Conservation (phyloP, 306 rosid genomes). For the Sophora flavescens region DNA sequence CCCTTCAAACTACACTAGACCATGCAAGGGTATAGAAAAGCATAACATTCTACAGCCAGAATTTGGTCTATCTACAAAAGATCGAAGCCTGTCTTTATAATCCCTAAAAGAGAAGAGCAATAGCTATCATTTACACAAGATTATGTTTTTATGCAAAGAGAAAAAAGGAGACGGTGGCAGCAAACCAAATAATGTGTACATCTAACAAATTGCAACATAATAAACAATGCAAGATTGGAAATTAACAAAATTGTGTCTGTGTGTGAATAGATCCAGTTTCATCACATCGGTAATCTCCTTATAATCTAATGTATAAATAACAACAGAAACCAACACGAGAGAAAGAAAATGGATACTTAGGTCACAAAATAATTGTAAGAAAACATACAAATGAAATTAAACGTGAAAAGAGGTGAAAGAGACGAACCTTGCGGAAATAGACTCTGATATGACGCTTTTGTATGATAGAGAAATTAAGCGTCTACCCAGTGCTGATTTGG, state of each 20-base stretch:
- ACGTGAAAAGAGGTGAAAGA: not conserved
- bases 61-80: no score
- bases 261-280: not conserved
- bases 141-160: not conserved
- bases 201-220: slow-evolving; percentile 14
- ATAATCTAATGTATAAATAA: not conserved
- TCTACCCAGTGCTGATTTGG: not conserved
- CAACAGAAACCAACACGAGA: not conserved
- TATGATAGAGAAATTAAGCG: not conserved
- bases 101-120: not conserved
- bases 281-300: not conserved
- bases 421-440: slow-evolving; percentile 16
- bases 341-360: not conserved
- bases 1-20: not conserved
- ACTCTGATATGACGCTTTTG: not conserved
- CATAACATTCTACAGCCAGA: not conserved
- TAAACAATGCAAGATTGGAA: not conserved
- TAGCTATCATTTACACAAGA: not conserved
- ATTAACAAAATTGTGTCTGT: not conserved
- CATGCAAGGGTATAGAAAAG: slow-evolving; percentile 18
- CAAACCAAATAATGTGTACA: not conserved
- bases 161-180: not conserved
- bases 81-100: not conserved
- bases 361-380: not conserved
- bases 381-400: not conserved